Evolutionary conservation across 169 alveolate genomes (phyloP), one percentile per base, ranked within the genome.

Genomic region (Babesia ovata): DNA sequence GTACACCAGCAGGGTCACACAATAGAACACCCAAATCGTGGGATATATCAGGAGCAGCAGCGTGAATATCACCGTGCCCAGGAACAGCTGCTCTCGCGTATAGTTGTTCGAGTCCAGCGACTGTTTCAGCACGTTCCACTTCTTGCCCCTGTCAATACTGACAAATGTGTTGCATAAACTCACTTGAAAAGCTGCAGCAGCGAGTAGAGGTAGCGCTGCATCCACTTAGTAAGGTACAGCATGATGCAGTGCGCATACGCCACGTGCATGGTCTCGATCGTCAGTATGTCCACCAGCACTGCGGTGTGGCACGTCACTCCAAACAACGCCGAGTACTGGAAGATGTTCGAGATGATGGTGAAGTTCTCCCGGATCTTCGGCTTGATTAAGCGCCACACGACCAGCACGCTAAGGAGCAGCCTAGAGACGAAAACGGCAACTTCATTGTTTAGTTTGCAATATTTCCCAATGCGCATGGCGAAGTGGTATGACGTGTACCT

Each of bases 11-110:
- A 81, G 42, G 3, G 56, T 53, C 36, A 58, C 44, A 48, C 67
- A 52, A 66, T 81, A 81, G 39, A 81, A 72, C 42, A 81, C 60
- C 88, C 88, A 70, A 2, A 81, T 81, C 36, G 88, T 81, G 0
- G 88, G 88, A 24, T 81, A 81, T 44, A 67, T 81, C 52, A 81
- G 84, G 36, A 74, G 70, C 70, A 81, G 45, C 44, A 73, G 67
- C 12, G 63, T 65, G 52, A 81, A 81, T 28, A 81, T 69, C 22
- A 81, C 84, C 19, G 75, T 73, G 44, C 88, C 88, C 53, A 81
- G 66, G 36, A 81, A 81, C 45, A 81, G 65, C 60, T 81, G 84
- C 63, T 81, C 88, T 14, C 75, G 63, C n/a, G 88, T 81, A 58
- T 67, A 81, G 57, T 81, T 56, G 59, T 60, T 73, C 11, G 88